These are phyloP conservation scores for Rhodotorula sp. DNA, from an alignment of 1,284 basidiomycete genomes.

Conservation along the genomic window DNA sequence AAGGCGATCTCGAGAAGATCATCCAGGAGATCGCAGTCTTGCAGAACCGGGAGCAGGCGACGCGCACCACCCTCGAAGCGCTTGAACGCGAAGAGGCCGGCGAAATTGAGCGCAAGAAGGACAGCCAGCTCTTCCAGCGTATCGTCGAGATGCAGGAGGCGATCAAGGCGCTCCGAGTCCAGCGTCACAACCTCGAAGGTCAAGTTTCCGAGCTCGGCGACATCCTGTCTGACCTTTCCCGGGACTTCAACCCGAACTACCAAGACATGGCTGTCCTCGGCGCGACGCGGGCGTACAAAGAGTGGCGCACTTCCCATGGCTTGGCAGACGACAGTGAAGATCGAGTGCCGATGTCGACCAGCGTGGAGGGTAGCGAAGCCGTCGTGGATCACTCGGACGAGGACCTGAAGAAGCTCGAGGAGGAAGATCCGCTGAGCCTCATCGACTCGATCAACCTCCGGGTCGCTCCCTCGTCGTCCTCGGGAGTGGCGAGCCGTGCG, in stretches of 20 bases:
- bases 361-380: slow-evolving; percentile 13
- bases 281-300: slow-evolving; percentile 90
- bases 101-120: slow-evolving; percentile 60
- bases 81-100: slow-evolving; percentile 43
- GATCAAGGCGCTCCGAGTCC: slow-evolving; percentile 69
- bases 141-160: slow-evolving; percentile 71
- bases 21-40: slow-evolving; percentile 54
- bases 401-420: slow-evolving; percentile 65
- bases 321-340: slow-evolving; percentile 38
- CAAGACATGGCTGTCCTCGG: slow-evolving; percentile 98
- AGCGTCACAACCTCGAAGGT: slow-evolving; percentile 68
- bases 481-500: slow-evolving; percentile 31
- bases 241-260: slow-evolving; percentile 94
- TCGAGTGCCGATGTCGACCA: slow-evolving; percentile 20
- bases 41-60: slow-evolving; percentile 64
- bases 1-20: slow-evolving; percentile 58
- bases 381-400: slow-evolving; percentile 50
- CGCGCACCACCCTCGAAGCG: slow-evolving; percentile 47
- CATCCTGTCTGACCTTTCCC: slow-evolving; percentile 75
- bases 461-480: slow-evolving; percentile 15
- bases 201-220: slow-evolving; percentile 75
- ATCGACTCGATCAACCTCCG: slow-evolving; percentile 38
- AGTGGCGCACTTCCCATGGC: slow-evolving; percentile 52
- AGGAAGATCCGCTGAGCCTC: slow-evolving; percentile 68
- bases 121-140: slow-evolving; percentile 71